phyloP scores from a whole-genome alignment of 2,329 filamentous ascomycete genomes.

The Fusarium begoniae region DNA sequence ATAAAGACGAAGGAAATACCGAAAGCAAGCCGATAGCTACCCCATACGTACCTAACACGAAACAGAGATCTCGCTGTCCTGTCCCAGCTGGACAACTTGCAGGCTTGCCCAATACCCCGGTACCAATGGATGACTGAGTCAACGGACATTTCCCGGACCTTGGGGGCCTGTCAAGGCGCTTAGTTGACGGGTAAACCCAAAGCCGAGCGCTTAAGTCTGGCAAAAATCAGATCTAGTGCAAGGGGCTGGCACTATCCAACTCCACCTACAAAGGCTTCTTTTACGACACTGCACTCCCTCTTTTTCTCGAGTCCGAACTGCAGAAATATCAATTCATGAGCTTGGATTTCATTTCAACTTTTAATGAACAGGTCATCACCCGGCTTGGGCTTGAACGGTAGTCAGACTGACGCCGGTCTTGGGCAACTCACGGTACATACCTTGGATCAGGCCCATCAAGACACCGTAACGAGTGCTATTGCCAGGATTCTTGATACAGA shows the following conservation, averaged over 20 bases:
- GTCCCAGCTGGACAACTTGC: not conserved
- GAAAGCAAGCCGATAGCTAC: not conserved
- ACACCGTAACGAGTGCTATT: slow-evolving; percentile 1
- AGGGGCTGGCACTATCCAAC: not conserved
- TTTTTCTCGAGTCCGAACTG: rapidly evolving
- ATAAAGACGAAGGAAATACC: not conserved
- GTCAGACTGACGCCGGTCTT: not conserved
- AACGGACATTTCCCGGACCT: too few species aligned
- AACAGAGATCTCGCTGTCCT: rapidly evolving
- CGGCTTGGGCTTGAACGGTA: rapidly evolving
- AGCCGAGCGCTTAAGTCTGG: not conserved
- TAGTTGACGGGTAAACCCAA: not conserved
- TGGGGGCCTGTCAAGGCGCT: not conserved
- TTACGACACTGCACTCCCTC: not conserved
- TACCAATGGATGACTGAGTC: too few species aligned
- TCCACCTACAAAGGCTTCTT: too few species aligned
- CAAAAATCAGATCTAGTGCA: not conserved
- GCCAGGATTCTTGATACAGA: slow-evolving; percentile 15
- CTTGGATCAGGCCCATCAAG: not conserved
- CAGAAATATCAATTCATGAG: not conserved
- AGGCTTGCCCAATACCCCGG: too few species aligned
- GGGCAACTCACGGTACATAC: not conserved
- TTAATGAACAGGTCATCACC: too few species aligned
- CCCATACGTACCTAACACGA: not conserved
- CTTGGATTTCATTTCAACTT: not conserved